Conservation (phyloP, 805 yeast genomes). For the Lachancea waltii region DNA sequence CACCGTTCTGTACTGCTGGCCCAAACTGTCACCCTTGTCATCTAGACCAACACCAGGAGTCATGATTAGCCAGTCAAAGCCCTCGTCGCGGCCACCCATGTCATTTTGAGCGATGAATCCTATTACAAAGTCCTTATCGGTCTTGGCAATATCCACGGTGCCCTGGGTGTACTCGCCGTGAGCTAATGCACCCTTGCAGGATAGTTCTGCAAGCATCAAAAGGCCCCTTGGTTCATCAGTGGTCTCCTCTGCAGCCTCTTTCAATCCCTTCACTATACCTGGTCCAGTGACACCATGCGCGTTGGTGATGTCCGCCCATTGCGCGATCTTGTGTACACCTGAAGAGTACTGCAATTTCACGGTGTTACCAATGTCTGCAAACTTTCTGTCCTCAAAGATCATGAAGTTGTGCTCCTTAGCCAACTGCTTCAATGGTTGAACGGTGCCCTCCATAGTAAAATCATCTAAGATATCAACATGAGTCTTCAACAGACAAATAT, state of each 20-base stretch:
- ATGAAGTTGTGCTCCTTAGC: conserved; percentile 79
- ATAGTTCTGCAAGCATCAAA: conserved; percentile 90
- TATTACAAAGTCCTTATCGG: conserved; percentile 83
- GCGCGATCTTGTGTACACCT: conserved; percentile 81
- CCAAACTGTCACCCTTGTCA: conserved; percentile 91
- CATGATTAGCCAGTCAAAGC: conserved; percentile 93
- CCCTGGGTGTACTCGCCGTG: conserved; percentile 81
- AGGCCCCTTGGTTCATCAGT: conserved; percentile 79
- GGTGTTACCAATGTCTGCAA: conserved; percentile 97
- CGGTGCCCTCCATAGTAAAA: conserved; percentile 73
- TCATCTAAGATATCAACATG: conserved; percentile 92
- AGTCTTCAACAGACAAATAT: conserved; percentile 85
- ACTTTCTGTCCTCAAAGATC: conserved; percentile 95
- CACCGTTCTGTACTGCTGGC: conserved; percentile 95
- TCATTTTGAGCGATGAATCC: conserved; percentile 93
- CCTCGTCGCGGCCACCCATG: conserved; percentile 77
- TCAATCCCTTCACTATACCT: conserved; percentile 85
- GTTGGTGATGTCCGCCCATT: conserved; percentile 96
- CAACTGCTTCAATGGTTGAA: conserved; percentile 63
- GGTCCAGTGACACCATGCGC: conserved; percentile 97
- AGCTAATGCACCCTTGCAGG: conserved; percentile 91
- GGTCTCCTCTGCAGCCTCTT: conserved; percentile 64
- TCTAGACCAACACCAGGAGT: conserved; percentile 99
- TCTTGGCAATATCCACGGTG: conserved; percentile 84
- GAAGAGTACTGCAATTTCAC: conserved; percentile 90